Evolutionary conservation across 768 basidiomycete genomes (phyloP), one percentile per base, ranked within the genome.

Genomic region (Boletellus ananas): DNA sequence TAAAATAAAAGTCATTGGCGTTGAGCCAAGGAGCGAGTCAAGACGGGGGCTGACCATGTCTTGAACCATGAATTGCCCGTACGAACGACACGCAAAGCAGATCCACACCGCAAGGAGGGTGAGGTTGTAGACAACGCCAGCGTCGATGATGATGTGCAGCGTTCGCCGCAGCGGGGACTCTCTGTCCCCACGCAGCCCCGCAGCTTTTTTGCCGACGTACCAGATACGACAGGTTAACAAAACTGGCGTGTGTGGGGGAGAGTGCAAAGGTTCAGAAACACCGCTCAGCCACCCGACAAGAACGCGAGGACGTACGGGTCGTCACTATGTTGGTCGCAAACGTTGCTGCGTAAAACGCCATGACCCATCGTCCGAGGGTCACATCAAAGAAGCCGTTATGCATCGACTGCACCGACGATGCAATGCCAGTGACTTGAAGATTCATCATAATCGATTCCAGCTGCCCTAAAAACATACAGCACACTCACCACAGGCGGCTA

Each of bases 251-350:
- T 8, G 29, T 29, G 29, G 29, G 29, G 29, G n/a, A 18, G 23
- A 34, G 13, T 5, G 20, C 20, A 18, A 29, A 1, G 23, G 0
- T 21, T 38, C 23, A 49, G 38, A 43, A 38, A 4, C 11, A 6
- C 20, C 8, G n/a, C 27, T 38, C 14, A 31, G 18, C 8, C 12
- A 14, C 1, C 14, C 1, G 29, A 16, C 9, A n/a, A 7, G 31
- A 29, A 38, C 1, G 1, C 14, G 35, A 31, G 21, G 2, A 34
- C 58, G 38, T 45, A 66, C 66, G 29, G 4, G 71, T 68, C 16
- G 63, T 59, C 16, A 54, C 42, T 1, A 72, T 49, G 51, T 71
- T 72, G n/a, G 67, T 68, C 0, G 53, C 40, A 6, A 70, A 57
- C 3, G 69, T 67, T n/a, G 57, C 57, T 0, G 55, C 56, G 50